Evolutionary conservation across 2,329 filamentous ascomycete genomes (phyloP), one percentile per base, ranked within the genome.

Genomic region (Trichoderma arundinaceum): DNA sequence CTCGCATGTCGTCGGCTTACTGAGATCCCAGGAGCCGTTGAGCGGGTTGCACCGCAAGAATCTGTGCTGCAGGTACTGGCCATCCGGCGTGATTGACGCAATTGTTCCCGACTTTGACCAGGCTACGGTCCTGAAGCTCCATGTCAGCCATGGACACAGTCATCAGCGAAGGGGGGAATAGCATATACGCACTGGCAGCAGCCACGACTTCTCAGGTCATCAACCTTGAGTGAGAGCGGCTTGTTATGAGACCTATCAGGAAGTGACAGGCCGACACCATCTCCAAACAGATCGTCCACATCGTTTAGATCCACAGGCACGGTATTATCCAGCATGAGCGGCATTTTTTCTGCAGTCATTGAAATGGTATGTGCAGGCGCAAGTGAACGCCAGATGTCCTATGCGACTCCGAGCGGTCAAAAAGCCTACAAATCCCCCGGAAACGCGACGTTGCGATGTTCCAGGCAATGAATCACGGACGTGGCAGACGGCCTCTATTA

Each of bases 51-150:
- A 89, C 39, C 87, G 84, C 58, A 97, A 82, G 74, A 92, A 89
- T 66, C 89, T 88, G 52, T 96, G 82, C 73, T 91, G 88, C 60
- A 97, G 80, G 13, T 83, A 84, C 54, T 84, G 84, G 33, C 91
- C 90, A 77, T 94, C 90, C 15, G 86, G 80, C 19, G 89, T 86
- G 70, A 98, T 90, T 62, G 89, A 90, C 33, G 94, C 94, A 70
- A 98, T 92, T 67, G 90, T 92, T 49, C 94, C 94, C 67, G 88
- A 86, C 72, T 89, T 93, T 10, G 94, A 97, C 94, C 94, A 98
- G 35, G 91, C 88, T 62, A 97, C 85, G 69, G 87, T 88, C 75
- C 93, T 96, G 38, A 33, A 71, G 51, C 54, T 52, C 54, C 35
- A 44, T 22, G 64, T 71, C 67, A 74, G 69, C 63, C 56, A 71